Conservation (phyloP, 495 filamentous ascomycete genomes). For the Pseudomonodictys pantanalensis region DNA sequence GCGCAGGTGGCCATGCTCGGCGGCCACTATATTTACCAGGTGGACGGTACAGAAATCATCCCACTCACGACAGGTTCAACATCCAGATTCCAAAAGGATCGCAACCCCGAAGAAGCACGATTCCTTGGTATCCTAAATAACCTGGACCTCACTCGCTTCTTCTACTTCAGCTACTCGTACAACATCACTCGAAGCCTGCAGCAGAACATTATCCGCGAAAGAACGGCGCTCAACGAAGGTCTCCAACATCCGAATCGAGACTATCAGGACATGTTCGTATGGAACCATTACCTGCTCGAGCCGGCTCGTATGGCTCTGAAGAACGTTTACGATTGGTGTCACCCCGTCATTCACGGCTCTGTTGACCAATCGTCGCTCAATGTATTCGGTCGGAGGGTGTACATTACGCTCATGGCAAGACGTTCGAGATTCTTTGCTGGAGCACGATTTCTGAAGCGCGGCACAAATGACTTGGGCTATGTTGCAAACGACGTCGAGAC, state of each 20-base stretch:
- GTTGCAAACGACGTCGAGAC: slow-evolving; percentile 99
- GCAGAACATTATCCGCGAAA: slow-evolving; percentile 83
- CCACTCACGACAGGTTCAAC: slow-evolving; percentile 66
- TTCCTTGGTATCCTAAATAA: slow-evolving; percentile 88
- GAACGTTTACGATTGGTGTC: slow-evolving; percentile 89
- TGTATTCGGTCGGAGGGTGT: slow-evolving; percentile 66
- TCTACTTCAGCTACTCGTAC: slow-evolving; percentile 99
- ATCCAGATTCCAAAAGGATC: slow-evolving; percentile 69
- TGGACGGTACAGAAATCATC: slow-evolving; percentile 92
- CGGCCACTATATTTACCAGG: slow-evolving; percentile 91
- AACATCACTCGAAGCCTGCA: slow-evolving; percentile 92
- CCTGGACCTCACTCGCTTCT: slow-evolving; percentile 81
- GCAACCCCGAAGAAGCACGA: slow-evolving; percentile 82
- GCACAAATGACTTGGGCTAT: slow-evolving; percentile 92
- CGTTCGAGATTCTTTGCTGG: slow-evolving; percentile 92
- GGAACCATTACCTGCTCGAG: slow-evolving; percentile 86
- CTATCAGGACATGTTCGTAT: slow-evolving; percentile 94
- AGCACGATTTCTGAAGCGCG: slow-evolving; percentile 89
- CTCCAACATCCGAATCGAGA: slow-evolving; percentile 55
- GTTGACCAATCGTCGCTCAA: slow-evolving; percentile 65
- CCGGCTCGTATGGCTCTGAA: slow-evolving; percentile 70
- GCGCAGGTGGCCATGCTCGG: slow-evolving; percentile 94
- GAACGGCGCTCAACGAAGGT: slow-evolving; percentile 65
- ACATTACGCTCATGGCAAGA: slow-evolving; percentile 90
- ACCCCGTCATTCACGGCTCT: slow-evolving; percentile 94